Base-by-base conservation (phyloP, 148 eudicot genomes). In the Rheum nobile region DNA sequence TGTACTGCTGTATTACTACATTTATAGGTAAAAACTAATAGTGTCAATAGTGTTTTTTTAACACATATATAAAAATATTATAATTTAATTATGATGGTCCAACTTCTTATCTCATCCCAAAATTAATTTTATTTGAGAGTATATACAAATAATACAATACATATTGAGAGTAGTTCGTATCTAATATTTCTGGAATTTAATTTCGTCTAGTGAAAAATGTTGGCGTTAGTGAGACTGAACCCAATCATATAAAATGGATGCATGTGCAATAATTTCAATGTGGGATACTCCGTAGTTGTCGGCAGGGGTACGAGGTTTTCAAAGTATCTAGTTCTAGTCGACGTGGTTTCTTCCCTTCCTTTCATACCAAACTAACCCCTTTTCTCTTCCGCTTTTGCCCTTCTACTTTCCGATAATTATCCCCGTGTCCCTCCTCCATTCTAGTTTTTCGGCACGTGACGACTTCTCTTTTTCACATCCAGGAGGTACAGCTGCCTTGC, bases 301-400 rank as follows among this genome's bases (percentile, higher is more conserved):
- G 67, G 67, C 67, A 59, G 67, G 67, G 67, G 31, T 59, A 59
- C 67, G 67, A 59, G 67, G 67, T 59, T 59, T 28, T 2, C 1
- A 26, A 59, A 59, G 67, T 59, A 59, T 28, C 35, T 28, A 2
- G 34, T 11, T 28, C 35, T 28, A 2, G 34, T 11, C 32, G 67
- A 59, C 67, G 67, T 59, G 67, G 67, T 28, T 59, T 59, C 34
- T 28, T 59, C 67, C 67, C 67, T 12, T 59, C 67, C 67, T 59
- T 59, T 26, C 67, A 29, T 11, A 29, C 14, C 65, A 24, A 24
- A 2, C 31, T 4, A 24, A 24, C 67, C 34, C 35, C 34, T 12
- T 59, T 26, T 59, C 16, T 22, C 17, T 59, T 24, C 67, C 67
- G 16, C 67, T 59, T 57, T 57, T 57, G 67, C 67, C 67, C 67